These are phyloP conservation scores for Pythium phragmitis DNA, from an alignment of 352 stramenopile genomes.

Conservation along the genomic window DNA sequence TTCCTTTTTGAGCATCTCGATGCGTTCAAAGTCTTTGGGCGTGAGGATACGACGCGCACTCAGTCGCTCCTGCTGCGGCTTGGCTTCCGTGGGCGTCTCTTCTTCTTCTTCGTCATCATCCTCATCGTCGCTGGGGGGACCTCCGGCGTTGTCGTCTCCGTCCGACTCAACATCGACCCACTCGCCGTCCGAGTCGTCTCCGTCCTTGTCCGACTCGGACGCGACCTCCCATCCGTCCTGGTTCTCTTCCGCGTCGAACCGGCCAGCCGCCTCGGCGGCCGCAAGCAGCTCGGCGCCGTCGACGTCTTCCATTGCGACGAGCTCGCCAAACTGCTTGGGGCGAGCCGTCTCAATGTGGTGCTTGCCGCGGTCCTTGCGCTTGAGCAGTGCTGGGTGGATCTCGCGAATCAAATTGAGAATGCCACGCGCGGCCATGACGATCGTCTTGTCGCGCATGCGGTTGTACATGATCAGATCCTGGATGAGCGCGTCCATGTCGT, in stretches of 20 bases:
- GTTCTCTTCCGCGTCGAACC: slow-evolving; percentile 83
- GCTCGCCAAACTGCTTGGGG: slow-evolving; percentile 90
- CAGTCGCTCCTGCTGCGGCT: slow-evolving; percentile 74
- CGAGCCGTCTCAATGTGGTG: slow-evolving; percentile 82
- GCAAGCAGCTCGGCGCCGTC: slow-evolving; percentile 95
- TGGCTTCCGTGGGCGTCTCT: slow-evolving; percentile 40
- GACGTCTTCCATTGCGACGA: slow-evolving; percentile 90
- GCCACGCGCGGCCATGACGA: slow-evolving; percentile 94
- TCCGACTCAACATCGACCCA: slow-evolving; percentile 69
- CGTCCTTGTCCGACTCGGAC: slow-evolving; percentile 53
- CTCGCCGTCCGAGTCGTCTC: slow-evolving; percentile 57
- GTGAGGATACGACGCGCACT: slow-evolving; percentile 87
- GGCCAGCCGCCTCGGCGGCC: slow-evolving; percentile 65
- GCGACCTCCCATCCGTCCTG: slow-evolving; percentile 83
- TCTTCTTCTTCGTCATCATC: slow-evolving; percentile 47
- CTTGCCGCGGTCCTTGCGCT: slow-evolving; percentile 96
- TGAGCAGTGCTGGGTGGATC: slow-evolving; percentile 94
- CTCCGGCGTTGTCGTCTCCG: slow-evolving; percentile 41
- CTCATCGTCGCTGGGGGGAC: slow-evolving; percentile 26
- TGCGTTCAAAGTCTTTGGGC: slow-evolving; percentile 88
- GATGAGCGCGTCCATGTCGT: slow-evolving; percentile 89
- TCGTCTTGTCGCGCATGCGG: slow-evolving; percentile 95
- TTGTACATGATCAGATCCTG: slow-evolving; percentile 95
- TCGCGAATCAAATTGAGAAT: slow-evolving; percentile 97
- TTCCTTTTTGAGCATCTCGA: slow-evolving; percentile 90